phyloP scores from a whole-genome alignment of 345 rosid species.

The Citrus unshiu region DNA sequence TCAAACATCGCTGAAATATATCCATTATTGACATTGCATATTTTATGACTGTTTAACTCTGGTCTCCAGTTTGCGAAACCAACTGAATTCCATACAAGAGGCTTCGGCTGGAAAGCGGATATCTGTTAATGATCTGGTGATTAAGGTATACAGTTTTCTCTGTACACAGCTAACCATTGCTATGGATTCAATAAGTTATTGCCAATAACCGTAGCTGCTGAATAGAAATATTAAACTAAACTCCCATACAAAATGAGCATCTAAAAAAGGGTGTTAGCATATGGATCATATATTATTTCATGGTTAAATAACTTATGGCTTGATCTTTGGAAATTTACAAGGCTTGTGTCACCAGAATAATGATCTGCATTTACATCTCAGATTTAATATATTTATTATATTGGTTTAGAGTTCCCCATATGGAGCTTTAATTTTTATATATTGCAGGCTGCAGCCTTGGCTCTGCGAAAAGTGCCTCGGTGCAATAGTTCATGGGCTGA shows the following conservation, averaged over 20 bases:
- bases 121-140: conserved; percentile 93
- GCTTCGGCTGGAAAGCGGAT: conserved; percentile 89
- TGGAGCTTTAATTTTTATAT: conserved; percentile 1
- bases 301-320: neutral
- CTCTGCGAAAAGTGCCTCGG: conserved; percentile 87
- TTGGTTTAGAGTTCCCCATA: neutral
- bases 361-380: neutral
- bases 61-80: conserved; percentile 62
- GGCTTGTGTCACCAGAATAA: neutral
- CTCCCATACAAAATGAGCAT: no score
- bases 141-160: conserved; percentile 56
- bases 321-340: neutral
- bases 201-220: no score
- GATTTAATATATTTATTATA: neutral
- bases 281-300: neutral
- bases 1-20: neutral
- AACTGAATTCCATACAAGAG: conserved; percentile 82
- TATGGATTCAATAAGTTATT: no score
- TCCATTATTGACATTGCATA: neutral
- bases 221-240: no score
- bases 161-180: conserved; percentile 1
- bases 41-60: conserved; percentile 12
- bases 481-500: conserved; percentile 99
- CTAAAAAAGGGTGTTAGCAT: neutral
- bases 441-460: conserved; percentile 92